Evolutionary conservation across 2,329 filamentous ascomycete genomes (phyloP).

Genomic region (Lecanicillium sp.): DNA sequence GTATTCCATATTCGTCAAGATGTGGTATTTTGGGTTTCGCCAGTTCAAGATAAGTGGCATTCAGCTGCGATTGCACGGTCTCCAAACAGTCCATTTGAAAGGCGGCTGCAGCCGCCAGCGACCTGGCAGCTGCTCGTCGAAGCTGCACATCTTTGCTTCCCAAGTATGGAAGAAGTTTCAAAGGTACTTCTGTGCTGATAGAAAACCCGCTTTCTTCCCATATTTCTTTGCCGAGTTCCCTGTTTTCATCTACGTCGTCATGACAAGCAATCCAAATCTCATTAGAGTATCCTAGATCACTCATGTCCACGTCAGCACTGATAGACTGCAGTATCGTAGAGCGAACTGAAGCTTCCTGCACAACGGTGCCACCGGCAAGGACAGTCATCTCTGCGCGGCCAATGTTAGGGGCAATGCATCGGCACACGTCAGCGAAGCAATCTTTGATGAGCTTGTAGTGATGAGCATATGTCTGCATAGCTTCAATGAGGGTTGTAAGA

Average conservation of each 20-base stretch:
- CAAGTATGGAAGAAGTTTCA: conserved; percentile 68
- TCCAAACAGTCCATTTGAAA: conserved; percentile 51
- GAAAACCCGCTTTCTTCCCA: conserved; percentile 90
- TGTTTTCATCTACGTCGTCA: conserved; percentile 83
- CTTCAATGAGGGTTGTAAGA: conserved; percentile 60
- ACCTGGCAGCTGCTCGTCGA: conserved; percentile 71
- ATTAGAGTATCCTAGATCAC: conserved; percentile 74
- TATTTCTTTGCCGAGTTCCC: conserved; percentile 73
- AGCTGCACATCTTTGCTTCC: conserved; percentile 74
- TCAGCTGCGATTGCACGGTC: conserved; percentile 54
- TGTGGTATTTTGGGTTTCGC: conserved; percentile 76
- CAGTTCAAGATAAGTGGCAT: conserved; percentile 65
- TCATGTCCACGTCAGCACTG: conserved; percentile 85
- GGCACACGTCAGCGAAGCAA: conserved; percentile 77
- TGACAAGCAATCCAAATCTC: conserved; percentile 93
- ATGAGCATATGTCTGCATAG: conserved; percentile 83
- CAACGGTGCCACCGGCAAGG: conserved; percentile 70
- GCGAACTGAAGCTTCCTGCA: conserved; percentile 70
- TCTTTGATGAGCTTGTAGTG: conserved; percentile 96
- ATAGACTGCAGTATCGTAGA: conserved; percentile 83
- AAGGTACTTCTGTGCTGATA: conserved; percentile 55
- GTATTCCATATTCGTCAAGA: conserved; percentile 91
- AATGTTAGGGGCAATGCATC: conserved; percentile 78
- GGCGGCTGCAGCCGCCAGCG: conserved; percentile 66
- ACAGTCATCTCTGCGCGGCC: conserved; percentile 61